Conservation (phyloP, 768 basidiomycete species). For the Lentinula raphanica region DNA sequence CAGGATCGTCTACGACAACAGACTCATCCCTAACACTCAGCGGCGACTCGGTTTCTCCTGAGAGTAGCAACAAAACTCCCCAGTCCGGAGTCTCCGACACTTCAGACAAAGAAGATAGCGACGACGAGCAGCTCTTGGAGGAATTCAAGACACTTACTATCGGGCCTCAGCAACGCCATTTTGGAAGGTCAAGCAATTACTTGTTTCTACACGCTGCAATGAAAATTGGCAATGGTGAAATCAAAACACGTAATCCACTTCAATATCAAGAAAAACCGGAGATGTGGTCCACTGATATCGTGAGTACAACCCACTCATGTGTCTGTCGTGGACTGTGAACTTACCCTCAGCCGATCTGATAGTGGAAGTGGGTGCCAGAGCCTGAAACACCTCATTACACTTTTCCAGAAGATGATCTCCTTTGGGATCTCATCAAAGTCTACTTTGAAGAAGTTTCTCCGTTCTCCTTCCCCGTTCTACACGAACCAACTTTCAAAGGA, state of each 20-base stretch:
- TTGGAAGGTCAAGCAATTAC: constrained; percentile 1
- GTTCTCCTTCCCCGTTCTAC: constrained; percentile 39
- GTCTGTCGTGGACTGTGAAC: background rate
- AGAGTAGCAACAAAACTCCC: background rate
- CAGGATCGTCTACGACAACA: background rate
- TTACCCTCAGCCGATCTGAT: too few relatives aligned
- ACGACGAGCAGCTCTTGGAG: background rate
- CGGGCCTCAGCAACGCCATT: background rate
- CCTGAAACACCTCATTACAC: background rate
- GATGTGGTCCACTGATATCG: background rate
- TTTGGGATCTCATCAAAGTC: constrained; percentile 35
- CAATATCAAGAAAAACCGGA: background rate
- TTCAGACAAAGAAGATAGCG: background rate
- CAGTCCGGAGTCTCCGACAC: background rate
- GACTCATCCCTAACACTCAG: background rate
- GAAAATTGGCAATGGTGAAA: background rate
- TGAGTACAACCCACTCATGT: background rate
- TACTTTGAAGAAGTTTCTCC: constrained; percentile 41
- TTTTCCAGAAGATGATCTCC: constrained; percentile 34
- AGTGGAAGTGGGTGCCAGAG: constrained; percentile 4
- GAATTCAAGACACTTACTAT: background rate
- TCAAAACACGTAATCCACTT: background rate
- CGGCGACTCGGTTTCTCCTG: background rate
- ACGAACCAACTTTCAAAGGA: constrained; percentile 44
- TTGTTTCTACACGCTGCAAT: background rate